phyloP scores from a whole-genome alignment of 1,284 basidiomycete species.

The Porphyrellus sp. region DNA sequence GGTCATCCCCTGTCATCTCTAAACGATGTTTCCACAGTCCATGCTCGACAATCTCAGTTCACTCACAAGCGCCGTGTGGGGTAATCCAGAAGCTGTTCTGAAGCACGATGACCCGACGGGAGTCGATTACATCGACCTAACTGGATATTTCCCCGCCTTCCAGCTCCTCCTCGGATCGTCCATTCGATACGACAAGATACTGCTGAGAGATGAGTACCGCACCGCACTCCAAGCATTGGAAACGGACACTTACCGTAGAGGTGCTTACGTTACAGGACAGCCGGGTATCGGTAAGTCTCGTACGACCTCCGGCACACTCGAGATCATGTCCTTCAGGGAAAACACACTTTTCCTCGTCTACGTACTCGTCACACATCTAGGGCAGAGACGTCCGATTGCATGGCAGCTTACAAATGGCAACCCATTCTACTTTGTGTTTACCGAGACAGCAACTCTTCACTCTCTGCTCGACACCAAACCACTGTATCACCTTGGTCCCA shows the following conservation, averaged over 20 bases:
- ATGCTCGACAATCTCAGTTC: slow-evolving; percentile 38
- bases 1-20: no score
- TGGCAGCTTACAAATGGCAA: not conserved
- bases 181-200: not conserved
- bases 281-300: not conserved
- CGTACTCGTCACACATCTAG: not conserved
- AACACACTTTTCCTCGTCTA: slow-evolving; percentile 1
- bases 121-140: not conserved
- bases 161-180: not conserved
- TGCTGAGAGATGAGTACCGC: slow-evolving; percentile 3
- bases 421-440: not conserved
- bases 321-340: slow-evolving; percentile 6
- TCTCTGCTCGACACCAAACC: not conserved
- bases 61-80: not conserved
- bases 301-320: not conserved
- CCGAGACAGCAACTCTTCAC: not conserved
- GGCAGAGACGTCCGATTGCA: not conserved
- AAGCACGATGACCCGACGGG: not conserved
- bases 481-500: not conserved
- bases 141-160: not conserved
- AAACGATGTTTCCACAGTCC: no score
- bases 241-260: not conserved
- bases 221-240: not conserved
- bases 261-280: not conserved
- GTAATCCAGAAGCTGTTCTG: not conserved